Evolutionary conservation across 1,284 basidiomycete genomes (phyloP).

Genomic region (Papiliotrema fonsecae): DNA sequence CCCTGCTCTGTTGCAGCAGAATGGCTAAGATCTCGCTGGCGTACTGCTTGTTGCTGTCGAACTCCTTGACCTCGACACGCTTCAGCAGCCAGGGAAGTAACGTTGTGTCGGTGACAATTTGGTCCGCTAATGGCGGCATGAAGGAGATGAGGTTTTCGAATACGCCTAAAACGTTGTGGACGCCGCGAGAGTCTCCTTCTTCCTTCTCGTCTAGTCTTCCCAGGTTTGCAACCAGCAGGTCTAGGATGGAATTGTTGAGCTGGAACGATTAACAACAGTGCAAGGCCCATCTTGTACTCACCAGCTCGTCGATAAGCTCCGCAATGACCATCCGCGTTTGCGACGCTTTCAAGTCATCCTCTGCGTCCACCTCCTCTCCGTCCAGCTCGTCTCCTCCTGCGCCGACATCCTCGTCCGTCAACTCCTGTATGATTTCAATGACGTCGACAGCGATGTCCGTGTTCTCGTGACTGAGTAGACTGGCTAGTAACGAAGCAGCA

Average conservation of each 20-base stretch:
- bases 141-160: constrained; percentile 91
- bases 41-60: constrained; percentile 82
- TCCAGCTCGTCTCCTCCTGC: constrained; percentile 67
- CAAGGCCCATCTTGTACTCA: constrained; percentile 49
- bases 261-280: constrained; percentile 36
- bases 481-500: constrained; percentile 62
- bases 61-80: constrained; percentile 64
- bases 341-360: constrained; percentile 54
- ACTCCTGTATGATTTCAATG: constrained; percentile 83
- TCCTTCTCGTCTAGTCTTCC: constrained; percentile 67
- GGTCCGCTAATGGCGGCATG: constrained; percentile 65
- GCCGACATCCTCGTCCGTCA: constrained; percentile 93
- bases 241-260: constrained; percentile 76
- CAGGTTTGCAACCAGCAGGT: constrained; percentile 86
- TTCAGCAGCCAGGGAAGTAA: constrained; percentile 74
- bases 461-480: constrained; percentile 86
- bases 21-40: constrained; percentile 86
- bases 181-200: constrained; percentile 80
- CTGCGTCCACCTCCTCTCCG: constrained; percentile 56
- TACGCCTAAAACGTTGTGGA: constrained; percentile 86
- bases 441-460: constrained; percentile 89
- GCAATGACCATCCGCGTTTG: constrained; percentile 55
- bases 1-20: constrained; percentile 66
- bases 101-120: constrained; percentile 66
- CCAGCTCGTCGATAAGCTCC: constrained; percentile 66